Evolutionary conservation across 75 land plant genomes (phyloP), one percentile per base, ranked within the genome.

Genomic region (Cupressus sempervirens): DNA sequence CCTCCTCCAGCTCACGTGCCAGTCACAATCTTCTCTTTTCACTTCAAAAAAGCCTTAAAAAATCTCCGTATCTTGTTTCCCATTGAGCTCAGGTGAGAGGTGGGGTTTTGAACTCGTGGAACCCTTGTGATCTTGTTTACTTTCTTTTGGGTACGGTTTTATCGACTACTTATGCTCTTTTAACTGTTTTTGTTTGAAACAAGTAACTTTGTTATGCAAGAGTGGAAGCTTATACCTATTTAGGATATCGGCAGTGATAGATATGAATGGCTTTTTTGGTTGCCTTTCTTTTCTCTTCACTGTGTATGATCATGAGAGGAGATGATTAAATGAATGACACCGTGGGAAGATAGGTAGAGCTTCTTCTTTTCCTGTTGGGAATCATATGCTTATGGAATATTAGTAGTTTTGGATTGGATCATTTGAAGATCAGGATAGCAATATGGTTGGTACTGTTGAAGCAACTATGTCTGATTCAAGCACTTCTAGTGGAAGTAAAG

Each of bases 1-100:
- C 74, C 35, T 30, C 74, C 35, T 30, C 74, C 74, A 29, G 74
- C 74, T 72, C 74, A 72, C 74, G 35, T 72, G 74, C 74, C 74
- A 23, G 74, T 72, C 74, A 72, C 74, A 29, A 32, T 72, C 74
- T 32, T 72, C 74, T 30, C 3, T 38, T 70, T 72, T 72, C 11
- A 30, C 74, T 23, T 9, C 12, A 9, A 8, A 7, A 72, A 72
- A 35, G 12, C 15, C 1, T 30, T 30, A 72, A 72, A 68, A 72
- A 72, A 32, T 30, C 35, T 72, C 35, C 12, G 35, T 11, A 72
- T 72, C 35, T 30, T 43, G 1, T 43, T 30, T 14, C 3, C 11
- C 35, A 72, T 72, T 30, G 12, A 72, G 11, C 32, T 10, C 74
- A 72, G 35, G 36, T 32, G 32, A 23, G 32, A 23, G n/a, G 12